These are phyloP conservation scores for Fusarium proliferatum DNA, from an alignment of 2,329 filamentous ascomycete species.

Conservation along the genomic window DNA sequence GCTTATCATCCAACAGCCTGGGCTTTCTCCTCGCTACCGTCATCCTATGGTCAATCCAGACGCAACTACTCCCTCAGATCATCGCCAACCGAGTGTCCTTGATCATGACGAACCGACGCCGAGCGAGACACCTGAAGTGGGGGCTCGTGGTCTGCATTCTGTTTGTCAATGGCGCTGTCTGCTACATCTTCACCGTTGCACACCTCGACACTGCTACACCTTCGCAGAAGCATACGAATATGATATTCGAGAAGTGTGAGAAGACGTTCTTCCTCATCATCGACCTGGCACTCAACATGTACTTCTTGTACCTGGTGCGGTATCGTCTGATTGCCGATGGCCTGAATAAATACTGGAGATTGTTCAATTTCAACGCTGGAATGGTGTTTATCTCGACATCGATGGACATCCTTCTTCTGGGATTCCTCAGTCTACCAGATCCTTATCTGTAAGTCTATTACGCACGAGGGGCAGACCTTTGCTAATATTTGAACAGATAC, in stretches of 20 bases:
- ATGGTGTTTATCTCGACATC: constrained; percentile 60
- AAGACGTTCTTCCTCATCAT: constrained; percentile 63
- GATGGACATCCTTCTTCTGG: constrained; percentile 55
- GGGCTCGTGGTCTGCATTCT: constrained; percentile 50
- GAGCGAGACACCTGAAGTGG: constrained; percentile 51
- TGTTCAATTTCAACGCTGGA: constrained; percentile 60
- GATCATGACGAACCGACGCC: constrained; percentile 53
- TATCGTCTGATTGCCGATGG: constrained; percentile 59
- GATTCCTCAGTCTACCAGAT: constrained; percentile 39
- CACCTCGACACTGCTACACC: constrained; percentile 41
- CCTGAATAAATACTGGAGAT: constrained; percentile 61
- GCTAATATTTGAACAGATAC: constrained; percentile 39
- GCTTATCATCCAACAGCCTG: constrained; percentile 7
- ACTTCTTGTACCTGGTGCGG: constrained; percentile 61
- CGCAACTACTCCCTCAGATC: constrained; percentile 57
- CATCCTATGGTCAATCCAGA: constrained; percentile 42
- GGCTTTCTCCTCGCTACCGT: constrained; percentile 19
- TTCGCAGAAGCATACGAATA: constrained; percentile 22
- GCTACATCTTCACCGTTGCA: constrained; percentile 54
- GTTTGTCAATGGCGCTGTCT: constrained; percentile 53
- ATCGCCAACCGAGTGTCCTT: constrained; percentile 58
- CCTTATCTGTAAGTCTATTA: constrained; percentile 16
- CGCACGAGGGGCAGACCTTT: rapidly evolving
- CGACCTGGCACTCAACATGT: constrained; percentile 61
- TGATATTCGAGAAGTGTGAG: constrained; percentile 41